Evolutionary conservation across 352 stramenopile genomes (phyloP), one percentile per base, ranked within the genome.

Genomic region (Globisporangium radiosum): DNA sequence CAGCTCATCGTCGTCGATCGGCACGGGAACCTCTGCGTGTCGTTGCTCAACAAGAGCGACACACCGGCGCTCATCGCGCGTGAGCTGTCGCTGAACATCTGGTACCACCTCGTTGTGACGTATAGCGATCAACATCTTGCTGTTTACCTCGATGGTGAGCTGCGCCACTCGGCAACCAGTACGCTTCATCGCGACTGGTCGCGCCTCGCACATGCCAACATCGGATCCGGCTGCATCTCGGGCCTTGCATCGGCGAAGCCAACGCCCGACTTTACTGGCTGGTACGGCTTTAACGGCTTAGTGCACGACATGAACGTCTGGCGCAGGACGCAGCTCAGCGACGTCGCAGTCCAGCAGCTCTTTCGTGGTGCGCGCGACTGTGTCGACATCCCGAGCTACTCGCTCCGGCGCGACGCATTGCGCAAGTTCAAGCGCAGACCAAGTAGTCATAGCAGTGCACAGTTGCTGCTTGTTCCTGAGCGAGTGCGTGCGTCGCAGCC

Each of bases 271-370:
- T 88, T 87, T 50, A 69, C 73, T 3, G 78, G 78, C 44, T 90
- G 81, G 81, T 88, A 87, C 53, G 78, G 75, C 45, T 90, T 88
- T 44, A 86, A 78, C 47, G 78, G 81, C 5, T 65, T 90, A 8
- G 66, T 90, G 7, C 67, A 81, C 56, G 81, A 90, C 39, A 61
- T 81, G 38, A 63, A 69, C 3, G 63, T 87, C 48, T 90, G 81
- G 81, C 69, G 72, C 47, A 44, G 11, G 7, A 63, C 69, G 50
- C 69, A 74, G 52, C 62, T 90, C 42, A 64, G 60, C 15, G 75
- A 81, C 7, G 33, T 75, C 15, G 71, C 86, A 10, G 68, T 86
- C 0, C 75, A 85, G 47, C 73, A 81, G 54, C 68, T 90, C n/a
- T 88, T 85, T 62, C 78, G 78, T 14, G 81, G 81, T 9, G 72